phyloP scores from a whole-genome alignment of 1,284 basidiomycete species.

The Ceraceosorus guamensis region DNA sequence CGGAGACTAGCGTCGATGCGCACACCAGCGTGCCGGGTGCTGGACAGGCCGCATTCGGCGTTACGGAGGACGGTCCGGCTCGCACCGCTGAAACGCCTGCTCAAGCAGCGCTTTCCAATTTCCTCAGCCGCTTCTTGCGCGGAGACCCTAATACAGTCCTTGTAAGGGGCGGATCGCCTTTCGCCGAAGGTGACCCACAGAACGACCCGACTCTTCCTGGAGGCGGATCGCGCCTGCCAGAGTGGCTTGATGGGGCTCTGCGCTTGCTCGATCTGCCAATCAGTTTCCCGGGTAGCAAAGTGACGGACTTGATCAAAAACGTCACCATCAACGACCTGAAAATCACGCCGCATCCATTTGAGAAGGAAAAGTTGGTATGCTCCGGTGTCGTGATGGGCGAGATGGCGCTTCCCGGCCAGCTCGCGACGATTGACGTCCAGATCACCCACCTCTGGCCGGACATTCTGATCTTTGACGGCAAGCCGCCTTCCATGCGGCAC shows the following conservation, averaged over 20 bases:
- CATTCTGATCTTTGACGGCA: conserved; percentile 37
- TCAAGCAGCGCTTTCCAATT: conserved; percentile 33
- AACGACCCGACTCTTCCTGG: conserved; percentile 16
- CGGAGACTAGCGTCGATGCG: background rate
- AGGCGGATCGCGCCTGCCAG: conserved; percentile 27
- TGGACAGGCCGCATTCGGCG: background rate
- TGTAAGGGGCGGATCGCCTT: conserved; percentile 38
- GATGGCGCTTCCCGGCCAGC: conserved; percentile 36
- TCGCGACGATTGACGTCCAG: conserved; percentile 35
- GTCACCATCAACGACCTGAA: conserved; percentile 41
- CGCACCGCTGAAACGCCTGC: conserved; percentile 19
- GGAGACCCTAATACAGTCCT: conserved; percentile 37
- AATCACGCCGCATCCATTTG: conserved; percentile 39
- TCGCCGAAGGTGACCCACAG: conserved; percentile 6
- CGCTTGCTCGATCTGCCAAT: conserved; percentile 32
- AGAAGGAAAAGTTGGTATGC: conserved; percentile 36
- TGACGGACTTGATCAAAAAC: conserved; percentile 41
- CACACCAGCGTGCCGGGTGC: background rate
- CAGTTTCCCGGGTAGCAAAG: conserved; percentile 37
- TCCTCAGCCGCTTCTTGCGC: conserved; percentile 35
- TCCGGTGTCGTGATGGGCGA: conserved; percentile 37
- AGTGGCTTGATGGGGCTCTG: conserved; percentile 34
- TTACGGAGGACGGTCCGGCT: conserved; percentile 1
- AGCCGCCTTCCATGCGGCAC: conserved; percentile 33
- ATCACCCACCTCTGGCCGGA: conserved; percentile 42